Base-by-base conservation (phyloP, 169 alveolate genomes). In the Neospora caninum region DNA sequence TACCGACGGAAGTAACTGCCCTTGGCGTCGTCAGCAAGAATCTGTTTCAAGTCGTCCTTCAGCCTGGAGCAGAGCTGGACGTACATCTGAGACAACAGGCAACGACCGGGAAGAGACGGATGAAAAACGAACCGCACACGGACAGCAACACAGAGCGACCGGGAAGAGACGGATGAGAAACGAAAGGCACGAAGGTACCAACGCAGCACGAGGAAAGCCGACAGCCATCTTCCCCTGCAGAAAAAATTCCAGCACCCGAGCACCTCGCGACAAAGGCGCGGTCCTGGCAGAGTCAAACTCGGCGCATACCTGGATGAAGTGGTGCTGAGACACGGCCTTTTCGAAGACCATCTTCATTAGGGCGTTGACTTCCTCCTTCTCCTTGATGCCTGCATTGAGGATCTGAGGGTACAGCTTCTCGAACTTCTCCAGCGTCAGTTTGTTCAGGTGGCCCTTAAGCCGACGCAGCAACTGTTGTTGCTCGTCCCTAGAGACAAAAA, bases 261-360 rank as follows among this genome's bases (percentile, higher is more conserved):
- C 9, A 70, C 39, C 34, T n/a, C 83, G 83, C 34, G 39, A 70
- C 22, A 78, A 20, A 10, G 49, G 45, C 18, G 31, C 22, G 31
- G 31, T 10, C 45, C 67, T 83, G 22, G 36, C 70, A 83, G 69
- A 2, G 41, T 10, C 69, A 22, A 29, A 41, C 25, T 39, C 49
- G 31, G 53, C 45, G 89, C 29, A 67, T 25, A 94, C 96, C 88
- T 95, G 96, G 25, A 96, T 96, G 88, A 96, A 96, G 84, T 96
- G 97, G 80, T 96, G 97, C 94, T 96, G 97, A 29, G 97, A 87
- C 20, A 95, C 96, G 49, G 97, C 97, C 82, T 95, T 95, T 58
- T 96, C 97, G 84, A 96, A 96, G 39, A 96, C 95, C 92, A 96
- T 94, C 70, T 89, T 84, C 93, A 96, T 91, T 42, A 96, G 88